Percentiles rank a stretch among this genome's conserved stretches.
These are phyloP conservation scores for Cantharellus anzutake DNA, from an alignment of 768 basidiomycete species.

Conservation along the genomic window DNA sequence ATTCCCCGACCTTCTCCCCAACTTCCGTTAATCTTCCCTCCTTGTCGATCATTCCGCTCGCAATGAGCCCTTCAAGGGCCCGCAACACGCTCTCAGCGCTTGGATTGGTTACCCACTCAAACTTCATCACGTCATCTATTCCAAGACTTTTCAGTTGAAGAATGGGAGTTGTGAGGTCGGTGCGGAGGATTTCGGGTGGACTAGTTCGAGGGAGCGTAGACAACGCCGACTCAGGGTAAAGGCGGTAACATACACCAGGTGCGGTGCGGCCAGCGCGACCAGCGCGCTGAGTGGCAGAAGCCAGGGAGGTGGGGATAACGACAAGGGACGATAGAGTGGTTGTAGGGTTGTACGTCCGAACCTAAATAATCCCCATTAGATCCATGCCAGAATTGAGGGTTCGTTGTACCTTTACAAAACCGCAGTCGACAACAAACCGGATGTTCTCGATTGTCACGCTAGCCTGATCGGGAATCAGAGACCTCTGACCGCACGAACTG, in stretches of 20 bases:
- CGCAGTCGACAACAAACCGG: conserved; percentile 82
- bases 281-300: conserved; percentile 83
- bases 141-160: conserved; percentile 89
- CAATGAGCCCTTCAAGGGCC: conserved; percentile 66
- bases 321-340: conserved; percentile 70
- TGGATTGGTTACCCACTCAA: conserved; percentile 86
- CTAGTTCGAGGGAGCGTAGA: conserved; percentile 46
- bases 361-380: conserved; percentile 26
- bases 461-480: conserved; percentile 31
- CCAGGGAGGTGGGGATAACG: conserved; percentile 65
- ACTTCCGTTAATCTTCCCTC: conserved; percentile 55
- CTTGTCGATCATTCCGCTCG: conserved; percentile 61
- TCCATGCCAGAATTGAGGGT: neutral
- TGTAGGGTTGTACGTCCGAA: conserved; percentile 76
- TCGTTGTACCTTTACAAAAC: conserved; percentile 73
- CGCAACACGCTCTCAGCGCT: conserved; percentile 71
- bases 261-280: conserved; percentile 92
- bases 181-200: conserved; percentile 77
- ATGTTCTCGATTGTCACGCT: conserved; percentile 95
- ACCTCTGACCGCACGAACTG: neutral
- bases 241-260: conserved; percentile 77
- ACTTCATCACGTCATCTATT: conserved; percentile 86
- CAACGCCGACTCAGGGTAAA: conserved; percentile 55
- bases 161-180: conserved; percentile 80
- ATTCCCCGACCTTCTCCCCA: conserved; percentile 81